Evolutionary conservation across 2,329 filamentous ascomycete species (phyloP).

Genomic region (Fusarium tricinctum): DNA sequence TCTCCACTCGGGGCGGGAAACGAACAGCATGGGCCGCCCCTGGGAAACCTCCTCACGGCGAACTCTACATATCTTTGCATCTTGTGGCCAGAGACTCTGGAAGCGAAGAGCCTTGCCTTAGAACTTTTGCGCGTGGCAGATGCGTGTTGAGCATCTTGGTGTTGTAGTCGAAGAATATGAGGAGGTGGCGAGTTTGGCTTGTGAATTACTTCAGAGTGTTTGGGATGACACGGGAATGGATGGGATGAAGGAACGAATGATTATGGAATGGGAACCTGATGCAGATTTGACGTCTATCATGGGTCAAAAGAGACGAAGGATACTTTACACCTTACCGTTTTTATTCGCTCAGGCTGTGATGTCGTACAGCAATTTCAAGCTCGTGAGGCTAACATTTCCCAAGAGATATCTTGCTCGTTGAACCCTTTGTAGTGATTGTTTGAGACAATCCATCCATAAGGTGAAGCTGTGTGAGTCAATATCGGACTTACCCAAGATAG

Average conservation of each 20-base stretch:
- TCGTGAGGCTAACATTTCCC: constrained; percentile 7
- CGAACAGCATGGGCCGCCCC: constrained; percentile 5
- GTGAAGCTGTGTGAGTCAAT: background rate
- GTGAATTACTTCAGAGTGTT: constrained; percentile 40
- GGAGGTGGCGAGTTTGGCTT: constrained; percentile 27
- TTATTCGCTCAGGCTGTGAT: constrained; percentile 7
- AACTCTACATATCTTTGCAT: constrained; percentile 27
- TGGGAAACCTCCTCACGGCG: constrained; percentile 7
- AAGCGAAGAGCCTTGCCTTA: constrained; percentile 29
- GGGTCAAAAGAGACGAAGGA: constrained; percentile 48
- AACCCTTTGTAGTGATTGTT: background rate
- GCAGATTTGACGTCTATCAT: constrained; percentile 49
- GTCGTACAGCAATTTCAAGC: constrained; percentile 4
- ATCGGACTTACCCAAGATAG: constrained; percentile 37
- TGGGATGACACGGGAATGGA: constrained; percentile 41
- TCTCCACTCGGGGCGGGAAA: constrained; percentile 9
- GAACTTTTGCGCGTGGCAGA: constrained; percentile 30
- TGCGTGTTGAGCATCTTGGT: constrained; percentile 28
- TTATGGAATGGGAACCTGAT: constrained; percentile 46
- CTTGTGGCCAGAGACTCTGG: constrained; percentile 30
- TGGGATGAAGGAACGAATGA: constrained; percentile 48
- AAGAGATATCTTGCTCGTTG: background rate
- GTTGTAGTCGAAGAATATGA: constrained; percentile 28
- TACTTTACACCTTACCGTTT: constrained; percentile 32
- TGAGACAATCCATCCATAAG: too few relatives aligned